phyloP scores from a whole-genome alignment of 257 asterid genomes.

The Capsicum baccatum region DNA sequence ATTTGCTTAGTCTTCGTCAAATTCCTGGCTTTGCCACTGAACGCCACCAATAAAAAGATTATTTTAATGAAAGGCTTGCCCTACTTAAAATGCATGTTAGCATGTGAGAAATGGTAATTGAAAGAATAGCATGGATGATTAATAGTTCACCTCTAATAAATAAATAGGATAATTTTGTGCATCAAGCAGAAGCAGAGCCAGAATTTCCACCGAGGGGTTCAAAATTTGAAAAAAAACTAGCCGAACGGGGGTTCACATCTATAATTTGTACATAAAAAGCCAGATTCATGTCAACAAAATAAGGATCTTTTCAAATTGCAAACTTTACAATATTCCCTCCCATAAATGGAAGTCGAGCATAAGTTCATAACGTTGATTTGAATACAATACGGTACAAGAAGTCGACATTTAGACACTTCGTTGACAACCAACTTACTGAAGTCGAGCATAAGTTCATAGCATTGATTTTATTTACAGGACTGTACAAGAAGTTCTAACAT shows the following conservation, averaged over 20 bases:
- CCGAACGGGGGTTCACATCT: no score
- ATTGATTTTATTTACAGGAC: neutral
- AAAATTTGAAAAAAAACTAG: no score
- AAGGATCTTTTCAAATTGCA: conserved; percentile 6
- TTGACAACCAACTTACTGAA: neutral
- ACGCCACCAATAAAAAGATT: neutral
- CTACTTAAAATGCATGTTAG: neutral
- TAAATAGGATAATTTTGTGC: no score
- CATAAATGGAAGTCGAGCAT: neutral
- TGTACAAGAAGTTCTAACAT: neutral
- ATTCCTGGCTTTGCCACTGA: no score
- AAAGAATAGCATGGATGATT: neutral
- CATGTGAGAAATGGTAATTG: neutral
- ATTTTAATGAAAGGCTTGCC: neutral
- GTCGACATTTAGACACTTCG: neutral
- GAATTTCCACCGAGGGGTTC: no score
- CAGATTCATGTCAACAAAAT: neutral
- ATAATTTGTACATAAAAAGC: neutral
- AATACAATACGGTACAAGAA: neutral
- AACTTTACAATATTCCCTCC: neutral
- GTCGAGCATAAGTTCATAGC: neutral
- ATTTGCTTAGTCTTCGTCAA: no score
- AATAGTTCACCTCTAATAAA: no score
- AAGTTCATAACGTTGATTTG: neutral
- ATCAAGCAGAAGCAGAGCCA: no score